These are phyloP conservation scores for Rhinocladiella similis DNA, from an alignment of 2,329 filamentous ascomycete species.

Conservation along the genomic window DNA sequence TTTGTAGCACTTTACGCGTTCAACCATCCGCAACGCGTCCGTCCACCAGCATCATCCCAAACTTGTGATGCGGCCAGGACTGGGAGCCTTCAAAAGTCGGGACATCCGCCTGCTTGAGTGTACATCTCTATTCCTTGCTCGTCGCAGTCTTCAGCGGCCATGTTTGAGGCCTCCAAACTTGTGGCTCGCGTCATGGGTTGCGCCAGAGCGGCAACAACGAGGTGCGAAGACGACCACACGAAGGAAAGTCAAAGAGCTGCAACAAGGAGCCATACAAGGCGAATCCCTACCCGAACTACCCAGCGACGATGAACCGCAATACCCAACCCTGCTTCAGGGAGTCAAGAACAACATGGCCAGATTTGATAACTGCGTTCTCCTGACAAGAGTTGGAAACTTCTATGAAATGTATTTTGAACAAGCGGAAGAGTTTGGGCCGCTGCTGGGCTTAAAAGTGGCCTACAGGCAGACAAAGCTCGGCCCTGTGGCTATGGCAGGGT, in stretches of 20 bases:
- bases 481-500: conserved; percentile 88
- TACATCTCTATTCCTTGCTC: not conserved
- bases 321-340: conserved; percentile 87
- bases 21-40: not conserved
- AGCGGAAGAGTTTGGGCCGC: conserved; percentile 81
- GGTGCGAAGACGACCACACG: conserved; percentile 27
- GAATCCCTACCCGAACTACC: conserved; percentile 43
- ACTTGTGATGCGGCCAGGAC: not conserved
- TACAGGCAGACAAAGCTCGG: conserved; percentile 66
- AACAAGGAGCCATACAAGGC: conserved; percentile 56
- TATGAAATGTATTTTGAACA: conserved; percentile 98
- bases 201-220: conserved; percentile 6
- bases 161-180: not conserved
- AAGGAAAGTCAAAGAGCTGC: conserved; percentile 49
- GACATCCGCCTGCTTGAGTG: not conserved
- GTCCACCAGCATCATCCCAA: not conserved
- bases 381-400: conserved; percentile 92
- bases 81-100: not conserved
- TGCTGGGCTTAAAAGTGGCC: conserved; percentile 84
- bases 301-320: conserved; percentile 56
- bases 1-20: not conserved
- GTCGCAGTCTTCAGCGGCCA: not conserved
- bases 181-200: conserved; percentile 1
- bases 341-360: conserved; percentile 85
- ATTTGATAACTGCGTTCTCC: conserved; percentile 84